phyloP scores from a whole-genome alignment of 1,284 basidiomycete species.

The Porodaedalea pini region DNA sequence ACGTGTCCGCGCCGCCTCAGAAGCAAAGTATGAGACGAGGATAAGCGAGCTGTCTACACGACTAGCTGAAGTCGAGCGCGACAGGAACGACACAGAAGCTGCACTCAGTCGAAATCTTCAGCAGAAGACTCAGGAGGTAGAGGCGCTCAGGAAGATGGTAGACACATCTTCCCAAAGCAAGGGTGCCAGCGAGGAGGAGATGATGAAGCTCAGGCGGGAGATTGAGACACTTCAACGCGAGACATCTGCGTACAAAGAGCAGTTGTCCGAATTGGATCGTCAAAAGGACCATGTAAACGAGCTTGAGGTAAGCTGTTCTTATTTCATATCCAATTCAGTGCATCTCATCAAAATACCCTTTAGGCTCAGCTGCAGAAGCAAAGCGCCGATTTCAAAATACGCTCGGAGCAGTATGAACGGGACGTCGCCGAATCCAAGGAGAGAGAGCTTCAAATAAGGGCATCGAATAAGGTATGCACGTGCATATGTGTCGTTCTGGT shows the following conservation, averaged over 20 bases:
- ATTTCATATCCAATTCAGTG: background rate
- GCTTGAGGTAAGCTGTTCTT: constrained; percentile 46
- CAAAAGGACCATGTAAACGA: constrained; percentile 52
- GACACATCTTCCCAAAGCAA: constrained; percentile 53
- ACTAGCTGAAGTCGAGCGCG: constrained; percentile 58
- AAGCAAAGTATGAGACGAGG: constrained; percentile 73
- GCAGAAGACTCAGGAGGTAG: constrained; percentile 74
- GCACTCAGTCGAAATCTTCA: constrained; percentile 80
- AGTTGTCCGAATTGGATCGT: constrained; percentile 46
- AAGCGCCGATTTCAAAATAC: constrained; percentile 41
- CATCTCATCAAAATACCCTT: background rate
- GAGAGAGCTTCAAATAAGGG: constrained; percentile 62
- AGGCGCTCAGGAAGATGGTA: constrained; percentile 61
- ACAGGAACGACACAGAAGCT: constrained; percentile 75
- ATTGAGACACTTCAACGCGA: constrained; percentile 53
- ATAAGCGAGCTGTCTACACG: constrained; percentile 65
- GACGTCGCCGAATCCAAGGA: constrained; percentile 60
- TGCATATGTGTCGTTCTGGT: background rate
- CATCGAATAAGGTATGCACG: constrained; percentile 66
- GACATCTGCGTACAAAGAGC: constrained; percentile 41
- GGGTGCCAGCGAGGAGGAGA: constrained; percentile 56
- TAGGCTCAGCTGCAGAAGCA: constrained; percentile 47
- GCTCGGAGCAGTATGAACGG: constrained; percentile 48
- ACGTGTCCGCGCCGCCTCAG: constrained; percentile 71
- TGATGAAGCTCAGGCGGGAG: constrained; percentile 51